Evolutionary conservation across 106 monocot genomes (phyloP), one percentile per base, ranked within the genome.

Genomic region (Phalaenopsis aphrodite): DNA sequence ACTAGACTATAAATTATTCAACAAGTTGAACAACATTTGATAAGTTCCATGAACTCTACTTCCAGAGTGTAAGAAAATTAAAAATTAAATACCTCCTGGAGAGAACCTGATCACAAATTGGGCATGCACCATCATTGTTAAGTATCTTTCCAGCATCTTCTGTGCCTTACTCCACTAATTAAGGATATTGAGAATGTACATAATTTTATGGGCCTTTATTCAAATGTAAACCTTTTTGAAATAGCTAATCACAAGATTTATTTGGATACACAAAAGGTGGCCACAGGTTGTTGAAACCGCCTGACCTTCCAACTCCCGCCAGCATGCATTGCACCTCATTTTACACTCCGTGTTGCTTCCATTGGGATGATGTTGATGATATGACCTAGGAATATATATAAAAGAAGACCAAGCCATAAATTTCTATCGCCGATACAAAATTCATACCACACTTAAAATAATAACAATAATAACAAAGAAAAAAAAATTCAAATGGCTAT

Each of bases 261-360:
- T 41, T 65, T 75, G 88, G 84, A 96, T 91, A 96, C 96, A 96
- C 39, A 96, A 78, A 52, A 97, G 86, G 86, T 97, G 97, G 74
- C 97, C 97, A 82, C 97, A 97, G 37, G 97, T 94, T 12, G 97
- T 97, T 79, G 92, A 81, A 84, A 97, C 82, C 77, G 93, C 92
- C 78, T 89, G 87, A 55, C 94, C 92, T 85, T 97, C 97, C 81
- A 97, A 84, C 66, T 97, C 97, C 73, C 89, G 80, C 97, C 97
- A 97, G 85, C 97, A 97, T 43, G 94, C 92, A 88, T 97, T 97
- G 85, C 97, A 97, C 89, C 90, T 94, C 97, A 97, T 97, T 83
- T 85, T 82, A 86, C 56, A 76, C 75, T 48, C 5, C 42, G 73
- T 42, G 43, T 74, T 74, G 42, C 42, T 74, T 74, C 73, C 42